phyloP scores from a whole-genome alignment of 768 basidiomycete genomes.

The Lentinula lateritia region DNA sequence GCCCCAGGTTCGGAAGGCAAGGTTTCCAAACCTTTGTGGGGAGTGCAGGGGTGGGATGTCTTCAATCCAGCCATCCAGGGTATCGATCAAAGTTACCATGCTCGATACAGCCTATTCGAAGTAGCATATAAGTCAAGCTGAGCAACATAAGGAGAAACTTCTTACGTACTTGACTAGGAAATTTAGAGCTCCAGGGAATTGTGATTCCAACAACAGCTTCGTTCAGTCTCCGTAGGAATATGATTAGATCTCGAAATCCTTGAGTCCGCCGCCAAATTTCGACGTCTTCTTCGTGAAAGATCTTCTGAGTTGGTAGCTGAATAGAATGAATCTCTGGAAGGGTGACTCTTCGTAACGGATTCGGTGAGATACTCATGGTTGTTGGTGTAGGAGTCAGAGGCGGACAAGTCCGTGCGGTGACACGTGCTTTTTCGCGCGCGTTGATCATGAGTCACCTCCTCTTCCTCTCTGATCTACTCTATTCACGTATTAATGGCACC shows the following conservation, averaged over 20 bases:
- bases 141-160: not conserved
- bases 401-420: not conserved
- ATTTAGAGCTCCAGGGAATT: conserved; percentile 36
- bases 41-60: conserved; percentile 70
- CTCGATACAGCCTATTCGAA: conserved; percentile 37
- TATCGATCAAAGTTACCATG: conserved; percentile 54
- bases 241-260: conserved; percentile 67
- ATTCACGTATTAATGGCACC: conserved; percentile 43
- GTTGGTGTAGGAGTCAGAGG: too few species aligned
- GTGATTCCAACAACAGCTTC: conserved; percentile 68
- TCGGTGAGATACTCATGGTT: not conserved
- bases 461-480: not conserved
- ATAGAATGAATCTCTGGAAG: conserved; percentile 8
- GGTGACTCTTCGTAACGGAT: conserved; percentile 22
- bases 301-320: conserved; percentile 43
- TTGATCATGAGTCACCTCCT: not conserved
- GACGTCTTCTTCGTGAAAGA: conserved; percentile 70
- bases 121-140: not conserved
- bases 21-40: conserved; percentile 87
- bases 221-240: conserved; percentile 73
- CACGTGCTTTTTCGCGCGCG: not conserved
- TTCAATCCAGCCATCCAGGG: conserved; percentile 69
- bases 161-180: conserved; percentile 30
- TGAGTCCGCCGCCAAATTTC: conserved; percentile 62
- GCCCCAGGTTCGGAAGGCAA: conserved; percentile 86